phyloP scores from a whole-genome alignment of 2,329 filamentous ascomycete species.

The Nemania sp. region DNA sequence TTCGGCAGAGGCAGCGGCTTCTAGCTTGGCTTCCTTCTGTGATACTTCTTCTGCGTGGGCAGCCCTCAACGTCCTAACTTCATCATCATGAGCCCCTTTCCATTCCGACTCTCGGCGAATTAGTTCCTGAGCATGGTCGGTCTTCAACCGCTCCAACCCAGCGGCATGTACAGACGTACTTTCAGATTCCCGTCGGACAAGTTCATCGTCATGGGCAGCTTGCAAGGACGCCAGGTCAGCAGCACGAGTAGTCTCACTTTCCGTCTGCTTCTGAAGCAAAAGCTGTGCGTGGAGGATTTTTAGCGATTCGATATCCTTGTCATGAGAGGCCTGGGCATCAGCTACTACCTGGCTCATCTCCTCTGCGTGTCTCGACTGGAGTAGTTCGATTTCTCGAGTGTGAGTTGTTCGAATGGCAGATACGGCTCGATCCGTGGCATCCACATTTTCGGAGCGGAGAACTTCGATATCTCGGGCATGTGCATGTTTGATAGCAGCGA shows the following conservation, averaged over 20 bases:
- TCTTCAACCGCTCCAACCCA: conserved; percentile 31
- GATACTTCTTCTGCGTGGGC: conserved; percentile 26
- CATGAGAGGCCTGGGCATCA: conserved; percentile 30
- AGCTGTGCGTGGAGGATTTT: conserved; percentile 31
- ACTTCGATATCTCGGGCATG: conserved; percentile 29
- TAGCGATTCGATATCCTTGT: conserved; percentile 32
- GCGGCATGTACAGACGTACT: conserved; percentile 24
- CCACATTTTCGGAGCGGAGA: conserved; percentile 24
- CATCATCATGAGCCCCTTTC: conserved; percentile 26
- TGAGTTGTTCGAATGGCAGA: conserved; percentile 29
- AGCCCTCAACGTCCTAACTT: conserved; percentile 30
- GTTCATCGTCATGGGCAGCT: conserved; percentile 16
- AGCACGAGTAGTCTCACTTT: conserved; percentile 25
- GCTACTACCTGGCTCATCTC: conserved; percentile 28
- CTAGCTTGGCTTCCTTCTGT: conserved; percentile 16
- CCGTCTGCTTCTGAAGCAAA: conserved; percentile 26
- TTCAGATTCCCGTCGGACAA: conserved; percentile 14
- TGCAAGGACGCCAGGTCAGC: conserved; percentile 23
- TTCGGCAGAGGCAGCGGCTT: conserved; percentile 18
- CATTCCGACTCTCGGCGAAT: conserved; percentile 17
- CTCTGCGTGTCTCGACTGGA: conserved; percentile 35
- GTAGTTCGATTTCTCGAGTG: conserved; percentile 29
- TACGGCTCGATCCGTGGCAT: conserved; percentile 18
- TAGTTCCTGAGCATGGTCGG: conserved; percentile 27
- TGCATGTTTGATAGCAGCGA: conserved; percentile 10